Percentiles rank a stretch among this genome's conserved stretches.
These are phyloP conservation scores for Cladorrhinum sp. DNA, from an alignment of 2,329 filamentous ascomycete genomes.

Conservation along the genomic window DNA sequence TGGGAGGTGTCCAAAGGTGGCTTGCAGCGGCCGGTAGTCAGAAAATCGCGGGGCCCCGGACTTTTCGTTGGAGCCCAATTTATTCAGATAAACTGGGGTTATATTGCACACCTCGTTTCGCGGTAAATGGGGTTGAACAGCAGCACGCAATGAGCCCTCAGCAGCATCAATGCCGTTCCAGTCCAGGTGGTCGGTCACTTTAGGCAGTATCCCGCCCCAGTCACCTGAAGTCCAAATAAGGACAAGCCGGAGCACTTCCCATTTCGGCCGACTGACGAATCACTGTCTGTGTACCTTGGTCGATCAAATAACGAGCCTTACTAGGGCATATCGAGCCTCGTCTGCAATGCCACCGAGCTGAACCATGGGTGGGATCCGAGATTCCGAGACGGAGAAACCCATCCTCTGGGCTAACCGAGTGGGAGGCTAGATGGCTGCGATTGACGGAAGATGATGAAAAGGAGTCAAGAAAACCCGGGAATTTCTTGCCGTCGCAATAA, in stretches of 20 bases:
- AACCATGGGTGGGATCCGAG: slow-evolving; percentile 3
- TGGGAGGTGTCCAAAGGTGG: slow-evolving; percentile 22
- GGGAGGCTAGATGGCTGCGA: slow-evolving; percentile 2
- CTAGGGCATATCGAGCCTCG: slow-evolving; percentile 1
- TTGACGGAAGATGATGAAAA: slow-evolving; percentile 19
- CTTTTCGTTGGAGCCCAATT: slow-evolving; percentile 24
- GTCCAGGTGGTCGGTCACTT: slow-evolving; percentile 19
- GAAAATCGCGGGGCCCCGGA: slow-evolving; percentile 29
- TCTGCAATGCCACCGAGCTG: slow-evolving; percentile 8
- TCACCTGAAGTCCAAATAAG: slow-evolving; percentile 22
- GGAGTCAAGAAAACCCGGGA: slow-evolving; percentile 14
- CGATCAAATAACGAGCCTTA: slow-evolving; percentile 17
- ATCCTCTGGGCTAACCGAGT: slow-evolving; percentile 3
- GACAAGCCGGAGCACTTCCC: slow-evolving; percentile 26
- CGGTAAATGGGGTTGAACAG: slow-evolving; percentile 17
- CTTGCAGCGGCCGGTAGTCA: slow-evolving; percentile 25
- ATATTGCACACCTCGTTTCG: slow-evolving; percentile 25
- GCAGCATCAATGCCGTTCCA: slow-evolving; percentile 24
- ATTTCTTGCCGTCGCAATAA: not conserved
- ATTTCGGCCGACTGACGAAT: slow-evolving; percentile 24
- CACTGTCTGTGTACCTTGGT: slow-evolving; percentile 7
- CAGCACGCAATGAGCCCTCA: slow-evolving; percentile 18
- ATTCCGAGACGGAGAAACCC: slow-evolving; percentile 5
- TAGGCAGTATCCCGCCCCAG: slow-evolving; percentile 26
- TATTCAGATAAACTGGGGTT: slow-evolving; percentile 29